A percentile compares a stretch with the other conserved stretches of the same genome.
Conservation (phyloP, 129 eudicot genomes). For the Flaveria brownii region DNA sequence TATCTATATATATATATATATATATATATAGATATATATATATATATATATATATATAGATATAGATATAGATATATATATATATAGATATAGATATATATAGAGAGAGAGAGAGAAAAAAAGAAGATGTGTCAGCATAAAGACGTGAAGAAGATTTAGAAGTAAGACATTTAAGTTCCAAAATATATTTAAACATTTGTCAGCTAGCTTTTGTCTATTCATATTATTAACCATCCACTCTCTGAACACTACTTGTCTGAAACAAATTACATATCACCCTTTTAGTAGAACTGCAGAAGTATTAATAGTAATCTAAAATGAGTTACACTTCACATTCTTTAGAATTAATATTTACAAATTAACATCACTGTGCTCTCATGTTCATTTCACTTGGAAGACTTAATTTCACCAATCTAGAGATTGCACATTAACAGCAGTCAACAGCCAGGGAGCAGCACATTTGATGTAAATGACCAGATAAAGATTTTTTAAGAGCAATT, state of each 20-base stretch:
- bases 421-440: slow-evolving; percentile 13
- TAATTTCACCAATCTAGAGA: slow-evolving; percentile 13
- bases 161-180: neutral
- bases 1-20: too few species aligned
- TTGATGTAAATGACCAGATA: slow-evolving; percentile 18
- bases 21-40: too few species aligned
- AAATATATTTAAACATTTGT: neutral
- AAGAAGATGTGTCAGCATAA: neutral
- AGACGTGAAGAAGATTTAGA: neutral
- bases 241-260: slow-evolving; percentile 1
- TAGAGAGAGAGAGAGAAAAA: neutral
- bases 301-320: slow-evolving; percentile 21
- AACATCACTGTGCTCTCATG: neutral
- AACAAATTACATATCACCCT: slow-evolving; percentile 8
- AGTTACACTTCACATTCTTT: slow-evolving; percentile 3
- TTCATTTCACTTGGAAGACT: slow-evolving; percentile 11
- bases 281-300: slow-evolving; percentile 2
- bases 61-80: too few species aligned
- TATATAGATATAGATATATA: neutral
- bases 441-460: slow-evolving; percentile 9
- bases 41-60: too few species aligned
- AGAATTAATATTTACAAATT: neutral
- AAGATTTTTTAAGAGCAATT: neutral
- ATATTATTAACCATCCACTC: slow-evolving; percentile 9
- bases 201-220: neutral